Conservation (phyloP, 2,329 filamentous ascomycete species). For the Lachnellula suecica region DNA sequence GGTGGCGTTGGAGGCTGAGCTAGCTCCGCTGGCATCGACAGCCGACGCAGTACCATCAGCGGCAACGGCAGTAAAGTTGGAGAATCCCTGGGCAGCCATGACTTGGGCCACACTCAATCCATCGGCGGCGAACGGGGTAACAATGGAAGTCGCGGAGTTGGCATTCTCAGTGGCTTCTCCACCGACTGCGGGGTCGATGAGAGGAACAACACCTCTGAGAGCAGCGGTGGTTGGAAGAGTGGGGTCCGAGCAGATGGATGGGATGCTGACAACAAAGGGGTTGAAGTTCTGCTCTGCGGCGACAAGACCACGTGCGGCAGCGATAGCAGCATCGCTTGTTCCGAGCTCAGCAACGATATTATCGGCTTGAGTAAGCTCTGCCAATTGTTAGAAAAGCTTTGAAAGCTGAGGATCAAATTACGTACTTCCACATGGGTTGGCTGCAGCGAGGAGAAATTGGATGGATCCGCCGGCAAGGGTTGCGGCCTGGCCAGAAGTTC, state of each 20-base stretch:
- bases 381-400: constrained; percentile 12
- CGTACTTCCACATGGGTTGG: constrained; percentile 64
- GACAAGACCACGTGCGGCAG: constrained; percentile 61
- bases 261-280: constrained; percentile 58
- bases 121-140: constrained; percentile 53
- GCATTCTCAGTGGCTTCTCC: constrained; percentile 59
- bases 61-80: constrained; percentile 51
- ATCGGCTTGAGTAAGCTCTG: constrained; percentile 60
- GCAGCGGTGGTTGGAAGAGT: constrained; percentile 58
- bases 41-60: constrained; percentile 38
- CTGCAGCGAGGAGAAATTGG: constrained; percentile 60
- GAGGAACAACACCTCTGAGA: constrained; percentile 65
- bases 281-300: constrained; percentile 74
- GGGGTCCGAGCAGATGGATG: constrained; percentile 63
- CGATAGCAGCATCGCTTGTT: constrained; percentile 56
- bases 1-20: background rate
- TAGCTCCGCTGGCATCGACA: constrained; percentile 18
- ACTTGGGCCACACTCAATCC: constrained; percentile 68
- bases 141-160: constrained; percentile 52
- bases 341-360: constrained; percentile 62
- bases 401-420: constrained; percentile 25
- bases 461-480: constrained; percentile 64
- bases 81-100: constrained; percentile 60
- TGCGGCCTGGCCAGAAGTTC: constrained; percentile 57
- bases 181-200: constrained; percentile 63